These are phyloP conservation scores for Paecilomyces sp. DNA, from an alignment of 2,329 filamentous ascomycete genomes.

Conservation along the genomic window DNA sequence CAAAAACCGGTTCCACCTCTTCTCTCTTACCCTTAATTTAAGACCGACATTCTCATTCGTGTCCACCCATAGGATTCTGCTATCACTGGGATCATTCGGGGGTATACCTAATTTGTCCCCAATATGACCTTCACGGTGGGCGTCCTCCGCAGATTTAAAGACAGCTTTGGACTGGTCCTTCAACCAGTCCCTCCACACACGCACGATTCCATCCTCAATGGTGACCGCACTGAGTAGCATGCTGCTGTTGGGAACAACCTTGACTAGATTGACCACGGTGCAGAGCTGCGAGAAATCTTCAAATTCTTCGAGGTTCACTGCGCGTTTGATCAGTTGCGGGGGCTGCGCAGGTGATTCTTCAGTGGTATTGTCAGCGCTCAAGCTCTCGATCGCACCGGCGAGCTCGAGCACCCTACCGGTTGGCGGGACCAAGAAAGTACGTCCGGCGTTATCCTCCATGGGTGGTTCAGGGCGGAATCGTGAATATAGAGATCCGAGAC, in stretches of 20 bases:
- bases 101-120: conserved; percentile 12
- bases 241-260: conserved; percentile 53
- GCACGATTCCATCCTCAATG: conserved; percentile 60
- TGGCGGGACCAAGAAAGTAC: not conserved
- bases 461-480: conserved; percentile 61
- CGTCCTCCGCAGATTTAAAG: conserved; percentile 6
- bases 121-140: conserved; percentile 10
- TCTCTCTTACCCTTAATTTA: conserved; percentile 56
- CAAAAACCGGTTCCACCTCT: conserved; percentile 36
- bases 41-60: conserved; percentile 58
- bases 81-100: conserved; percentile 21
- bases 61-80: conserved; percentile 62
- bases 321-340: conserved; percentile 44
- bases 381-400: conserved; percentile 24
- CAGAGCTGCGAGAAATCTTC: conserved; percentile 72
- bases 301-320: conserved; percentile 58
- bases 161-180: conserved; percentile 29
- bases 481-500: conserved; percentile 57
- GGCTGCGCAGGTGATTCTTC: not conserved
- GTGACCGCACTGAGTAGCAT: conserved; percentile 59
- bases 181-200: conserved; percentile 69
- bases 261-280: conserved; percentile 60
- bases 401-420: conserved; percentile 3
- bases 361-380: not conserved
- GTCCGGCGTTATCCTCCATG: conserved; percentile 30